These are phyloP conservation scores for Phytophthora constricta DNA, from an alignment of 352 stramenopile genomes.

Conservation along the genomic window DNA sequence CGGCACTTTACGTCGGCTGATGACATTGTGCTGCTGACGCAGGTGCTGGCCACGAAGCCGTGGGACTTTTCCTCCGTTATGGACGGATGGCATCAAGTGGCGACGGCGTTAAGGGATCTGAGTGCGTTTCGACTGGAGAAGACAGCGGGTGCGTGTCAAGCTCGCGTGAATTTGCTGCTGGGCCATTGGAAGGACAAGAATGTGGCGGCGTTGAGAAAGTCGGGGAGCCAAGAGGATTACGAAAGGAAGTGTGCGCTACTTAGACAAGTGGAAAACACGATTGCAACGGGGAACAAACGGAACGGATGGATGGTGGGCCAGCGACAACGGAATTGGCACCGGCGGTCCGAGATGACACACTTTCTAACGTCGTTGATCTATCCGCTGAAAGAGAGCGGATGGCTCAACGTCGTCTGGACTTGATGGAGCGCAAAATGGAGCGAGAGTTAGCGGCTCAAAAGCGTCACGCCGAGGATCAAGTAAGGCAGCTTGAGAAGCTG, in stretches of 20 bases:
- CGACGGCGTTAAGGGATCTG: slow-evolving; percentile 19
- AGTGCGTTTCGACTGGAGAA: slow-evolving; percentile 37
- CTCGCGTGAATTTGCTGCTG: slow-evolving; percentile 33
- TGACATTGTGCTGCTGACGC: slow-evolving; percentile 41
- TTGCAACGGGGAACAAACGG: background rate
- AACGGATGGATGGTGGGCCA: background rate
- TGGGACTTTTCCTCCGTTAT: slow-evolving; percentile 38
- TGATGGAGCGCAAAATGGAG: slow-evolving; percentile 44
- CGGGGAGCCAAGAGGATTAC: slow-evolving; percentile 36
- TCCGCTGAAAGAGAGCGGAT: slow-evolving; percentile 14
- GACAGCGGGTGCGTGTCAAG: slow-evolving; percentile 45
- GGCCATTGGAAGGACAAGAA: slow-evolving; percentile 42
- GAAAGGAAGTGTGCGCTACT: slow-evolving; percentile 36
- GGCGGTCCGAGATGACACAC: background rate
- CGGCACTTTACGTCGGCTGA: slow-evolving; percentile 50
- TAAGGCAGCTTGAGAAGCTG: slow-evolving; percentile 28
- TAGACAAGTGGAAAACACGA: slow-evolving; percentile 20
- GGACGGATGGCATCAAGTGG: slow-evolving; percentile 47
- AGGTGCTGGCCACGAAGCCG: slow-evolving; percentile 37
- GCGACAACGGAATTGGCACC: background rate
- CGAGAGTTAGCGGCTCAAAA: slow-evolving; percentile 39
- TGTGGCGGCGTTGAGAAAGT: slow-evolving; percentile 35
- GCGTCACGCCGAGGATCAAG: slow-evolving; percentile 39
- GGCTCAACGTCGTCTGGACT: slow-evolving; percentile 33
- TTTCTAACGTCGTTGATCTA: background rate